A percentile compares a stretch with the other conserved stretches of the same genome.
phyloP scores from a whole-genome alignment of 768 basidiomycete species.

The Exidia glandulosa region DNA sequence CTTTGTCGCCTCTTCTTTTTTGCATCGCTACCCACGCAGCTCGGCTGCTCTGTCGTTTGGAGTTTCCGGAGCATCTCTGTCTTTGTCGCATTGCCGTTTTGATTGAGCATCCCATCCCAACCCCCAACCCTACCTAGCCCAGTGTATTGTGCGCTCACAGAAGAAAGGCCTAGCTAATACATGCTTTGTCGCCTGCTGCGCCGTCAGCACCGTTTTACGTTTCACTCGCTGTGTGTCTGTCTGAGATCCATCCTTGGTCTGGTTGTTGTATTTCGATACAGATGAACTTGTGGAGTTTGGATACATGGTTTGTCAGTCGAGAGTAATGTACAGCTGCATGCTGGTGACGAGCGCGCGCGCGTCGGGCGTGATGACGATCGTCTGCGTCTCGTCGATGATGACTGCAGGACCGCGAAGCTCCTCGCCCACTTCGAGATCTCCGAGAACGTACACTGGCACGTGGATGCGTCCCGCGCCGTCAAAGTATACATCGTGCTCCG shows the following conservation, averaged over 20 bases:
- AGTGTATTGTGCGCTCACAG: too few relatives aligned
- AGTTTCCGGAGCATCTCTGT: too few relatives aligned
- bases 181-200: too few relatives aligned
- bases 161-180: too few relatives aligned
- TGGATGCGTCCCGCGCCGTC: slow-evolving; percentile 65
- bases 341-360: slow-evolving; percentile 56
- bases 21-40: slow-evolving; percentile 50
- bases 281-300: not conserved
- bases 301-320: slow-evolving; percentile 16
- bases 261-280: not conserved
- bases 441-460: slow-evolving; percentile 72
- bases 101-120: too few relatives aligned
- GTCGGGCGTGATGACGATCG: slow-evolving; percentile 76
- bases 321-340: slow-evolving; percentile 50
- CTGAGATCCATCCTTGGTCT: too few relatives aligned
- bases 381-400: slow-evolving; percentile 93
- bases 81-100: too few relatives aligned
- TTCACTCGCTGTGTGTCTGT: too few relatives aligned
- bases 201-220: too few relatives aligned
- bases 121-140: too few relatives aligned
- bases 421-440: slow-evolving; percentile 56
- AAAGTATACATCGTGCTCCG: slow-evolving; percentile 63
- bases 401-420: slow-evolving; percentile 76
- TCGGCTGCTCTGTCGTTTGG: slow-evolving; percentile 52
- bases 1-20: slow-evolving; percentile 7